Evolutionary conservation across 139 green algal species (phyloP), one percentile per base, ranked within the genome.

Genomic region (Nannochloris sp.): DNA sequence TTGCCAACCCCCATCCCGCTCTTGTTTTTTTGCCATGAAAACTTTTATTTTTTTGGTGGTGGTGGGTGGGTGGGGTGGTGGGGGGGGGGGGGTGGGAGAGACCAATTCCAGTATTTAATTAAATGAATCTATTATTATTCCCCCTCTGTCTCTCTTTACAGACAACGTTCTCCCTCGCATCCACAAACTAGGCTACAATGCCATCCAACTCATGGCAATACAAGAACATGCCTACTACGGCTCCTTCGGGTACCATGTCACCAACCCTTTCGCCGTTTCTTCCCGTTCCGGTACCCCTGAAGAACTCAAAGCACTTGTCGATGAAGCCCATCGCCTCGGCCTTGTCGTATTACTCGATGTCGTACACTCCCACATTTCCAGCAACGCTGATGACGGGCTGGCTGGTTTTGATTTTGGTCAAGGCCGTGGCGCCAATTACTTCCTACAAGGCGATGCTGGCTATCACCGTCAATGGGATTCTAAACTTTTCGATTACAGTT

Each of bases 181-280:
- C 66, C 76, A 80, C 42, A 64, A 60, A 2, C 70, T 73, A 59
- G 89, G 89, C 10, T 97, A 98, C 84, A 98, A 89, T 27, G 82
- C 87, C 10, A 71, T 97, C 2, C 89, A 95, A 72, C 78, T 97
- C 42, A 95, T 95, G 89, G 92, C 89, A 2, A 70, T 97, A 4
- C 82, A 89, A 80, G 92, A 98, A 78, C 92, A 98, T 71, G 77
- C 89, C 6, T 98, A 96, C 74, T 97, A 95, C 65, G 92, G 67
- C 4, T 92, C 70, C 38, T 97, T 96, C 70, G 91, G 90, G 4
- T 96, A 97, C 77, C 90, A 97, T 67, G 90, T 97, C 19, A 97
- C 92, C 29, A 95, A 86, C 64, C 87, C 89, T 42, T 97, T 96
- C 75, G 92, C 89, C 19, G 76, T 90, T 27, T 78, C 64, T 69